Percentiles rank a stretch among this genome's conserved stretches.
phyloP scores from a whole-genome alignment of 805 yeast genomes.

The Cyberlindnera subsufficiens region DNA sequence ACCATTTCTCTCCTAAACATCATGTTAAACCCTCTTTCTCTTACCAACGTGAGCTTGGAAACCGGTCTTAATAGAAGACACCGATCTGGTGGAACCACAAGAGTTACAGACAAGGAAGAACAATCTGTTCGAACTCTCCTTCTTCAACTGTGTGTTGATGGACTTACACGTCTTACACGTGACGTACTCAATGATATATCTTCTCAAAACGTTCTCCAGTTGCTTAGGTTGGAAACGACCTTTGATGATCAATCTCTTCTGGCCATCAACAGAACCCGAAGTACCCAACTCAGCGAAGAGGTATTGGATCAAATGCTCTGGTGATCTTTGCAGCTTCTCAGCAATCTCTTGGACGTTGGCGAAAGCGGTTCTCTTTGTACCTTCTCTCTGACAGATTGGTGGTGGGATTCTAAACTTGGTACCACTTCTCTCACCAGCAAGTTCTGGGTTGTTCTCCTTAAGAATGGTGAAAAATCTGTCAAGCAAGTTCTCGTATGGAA shows the following conservation, averaged over 20 bases:
- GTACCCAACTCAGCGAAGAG: slow-evolving; percentile 99
- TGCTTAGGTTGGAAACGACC: slow-evolving; percentile 98
- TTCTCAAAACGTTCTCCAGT: slow-evolving; percentile 91
- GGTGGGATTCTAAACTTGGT: slow-evolving; percentile 96
- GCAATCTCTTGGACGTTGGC: slow-evolving; percentile 94
- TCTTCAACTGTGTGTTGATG: slow-evolving; percentile 90
- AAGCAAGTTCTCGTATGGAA: slow-evolving; percentile 72
- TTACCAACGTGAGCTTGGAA: slow-evolving; percentile 97
- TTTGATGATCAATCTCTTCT: slow-evolving; percentile 91
- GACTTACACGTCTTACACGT: slow-evolving; percentile 99
- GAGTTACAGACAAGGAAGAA: slow-evolving; percentile 97
- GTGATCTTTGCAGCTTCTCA: slow-evolving; percentile 89
- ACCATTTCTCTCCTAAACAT: neutral
- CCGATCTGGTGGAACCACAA: slow-evolving; percentile 97
- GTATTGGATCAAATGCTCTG: slow-evolving; percentile 95
- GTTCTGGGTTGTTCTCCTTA: slow-evolving; percentile 93
- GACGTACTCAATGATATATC: slow-evolving; percentile 95
- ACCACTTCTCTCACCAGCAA: slow-evolving; percentile 93
- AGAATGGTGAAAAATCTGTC: slow-evolving; percentile 81
- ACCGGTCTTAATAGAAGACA: slow-evolving; percentile 96
- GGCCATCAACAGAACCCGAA: slow-evolving; percentile 98
- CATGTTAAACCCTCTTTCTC: slow-evolving; percentile 54
- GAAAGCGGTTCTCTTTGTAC: slow-evolving; percentile 91
- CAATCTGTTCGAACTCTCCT: slow-evolving; percentile 93
- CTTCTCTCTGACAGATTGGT: slow-evolving; percentile 95